Base-by-base conservation (phyloP, 441 rosid species). In the Manihot esculenta region DNA sequence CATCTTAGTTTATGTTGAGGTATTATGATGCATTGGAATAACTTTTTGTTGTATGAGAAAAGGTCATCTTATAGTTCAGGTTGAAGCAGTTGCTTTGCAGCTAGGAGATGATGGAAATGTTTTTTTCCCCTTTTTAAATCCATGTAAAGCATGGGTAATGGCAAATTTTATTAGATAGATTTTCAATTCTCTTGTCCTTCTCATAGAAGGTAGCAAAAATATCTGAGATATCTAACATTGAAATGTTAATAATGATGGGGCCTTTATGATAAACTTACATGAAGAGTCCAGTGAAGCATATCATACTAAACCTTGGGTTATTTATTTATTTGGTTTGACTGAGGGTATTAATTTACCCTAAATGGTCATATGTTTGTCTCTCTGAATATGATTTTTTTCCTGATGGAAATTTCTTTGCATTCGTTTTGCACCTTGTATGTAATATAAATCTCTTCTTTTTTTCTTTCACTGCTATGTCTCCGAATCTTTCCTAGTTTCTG, bases 201-300 rank as follows among this genome's bases (percentile, higher is more conserved):
- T 26, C 17, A 11, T 18, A 4, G 27, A 41, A 54, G 26, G 69
- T 20, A 56, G 50, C 49, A 24, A 9, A 57, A 48, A 10, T 17
- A 24, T n/a, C 0, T 27, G 54, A 17, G 23, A 26, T 41, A 15
- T 63, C 24, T 18, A 49, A 65, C 58, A 35, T n/a, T 30, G 51
- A 63, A 72, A 72, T 24, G 26, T 47, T n/a, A 6, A 35, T n/a
- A 66, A 33, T 50, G 18, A 20, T 21, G 65, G 21, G 11, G 15
- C 24, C n/a, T n/a, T 44, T 62, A 13, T 7, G 35, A 53, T 26
- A 12, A 30, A 20, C 3, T 30, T 24, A 51, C 35, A 73, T 62
- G 27, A 38, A 62, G 68, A 41, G 35, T 33, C 23, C 6, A 24
- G 68, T 26, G 18, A 62, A 51, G 50, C 35, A 49, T 21, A 70